These are phyloP conservation scores for Spirogloea muscicola DNA, from an alignment of 139 green algal genomes.

Conservation along the genomic window DNA sequence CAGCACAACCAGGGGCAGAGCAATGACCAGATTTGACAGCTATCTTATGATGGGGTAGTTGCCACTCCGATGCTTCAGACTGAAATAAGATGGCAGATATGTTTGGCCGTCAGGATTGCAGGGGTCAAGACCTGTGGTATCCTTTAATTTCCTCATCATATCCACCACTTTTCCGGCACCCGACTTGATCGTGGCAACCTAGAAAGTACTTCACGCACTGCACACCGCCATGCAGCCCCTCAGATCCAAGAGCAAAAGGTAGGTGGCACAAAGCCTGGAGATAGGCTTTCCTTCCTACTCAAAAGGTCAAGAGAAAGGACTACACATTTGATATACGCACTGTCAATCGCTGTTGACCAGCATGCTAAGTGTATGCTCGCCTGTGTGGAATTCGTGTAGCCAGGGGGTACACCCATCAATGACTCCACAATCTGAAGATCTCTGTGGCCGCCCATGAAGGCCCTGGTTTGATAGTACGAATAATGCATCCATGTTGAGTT, in stretches of 20 bases:
- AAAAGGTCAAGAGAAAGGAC: neutral
- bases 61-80: neutral
- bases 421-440: slow-evolving; percentile 56
- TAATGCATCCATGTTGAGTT: slow-evolving; percentile 47
- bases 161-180: slow-evolving; percentile 60
- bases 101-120: neutral
- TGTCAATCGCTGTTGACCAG: neutral
- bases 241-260: too few species aligned
- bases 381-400: slow-evolving; percentile 58
- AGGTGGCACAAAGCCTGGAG: too few species aligned
- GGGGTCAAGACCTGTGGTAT: slow-evolving; percentile 44
- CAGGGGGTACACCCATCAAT: slow-evolving; percentile 59
- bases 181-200: slow-evolving; percentile 59
- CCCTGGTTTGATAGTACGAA: slow-evolving; percentile 38
- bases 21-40: too few species aligned
- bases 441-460: slow-evolving; percentile 47
- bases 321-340: neutral
- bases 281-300: neutral
- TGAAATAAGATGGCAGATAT: slow-evolving; percentile 1
- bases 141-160: slow-evolving; percentile 52
- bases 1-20: neutral
- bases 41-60: neutral
- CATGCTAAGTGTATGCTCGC: neutral
- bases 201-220: slow-evolving; percentile 72
- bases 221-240: slow-evolving; percentile 4